Evolutionary conservation across 768 basidiomycete genomes (phyloP).

Genomic region (Sutorius australiensis): DNA sequence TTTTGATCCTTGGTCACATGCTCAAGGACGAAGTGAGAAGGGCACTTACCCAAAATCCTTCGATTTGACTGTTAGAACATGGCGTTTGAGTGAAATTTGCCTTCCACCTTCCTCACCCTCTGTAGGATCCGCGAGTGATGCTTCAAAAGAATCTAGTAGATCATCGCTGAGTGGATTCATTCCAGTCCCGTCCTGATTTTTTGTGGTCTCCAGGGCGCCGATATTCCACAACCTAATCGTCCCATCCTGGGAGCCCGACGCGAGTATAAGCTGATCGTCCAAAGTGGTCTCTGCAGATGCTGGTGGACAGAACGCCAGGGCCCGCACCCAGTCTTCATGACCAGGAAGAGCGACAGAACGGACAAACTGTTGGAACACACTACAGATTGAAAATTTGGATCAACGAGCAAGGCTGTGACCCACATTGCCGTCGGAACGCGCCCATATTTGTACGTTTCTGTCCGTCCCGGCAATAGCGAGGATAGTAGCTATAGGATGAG

Average conservation of each 20-base stretch:
- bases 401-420: slow-evolving; percentile 15
- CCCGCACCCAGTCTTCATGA: slow-evolving; percentile 95
- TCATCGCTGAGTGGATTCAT: slow-evolving; percentile 54
- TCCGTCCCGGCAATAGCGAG: slow-evolving; percentile 88
- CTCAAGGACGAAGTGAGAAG: slow-evolving; percentile 23
- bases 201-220: slow-evolving; percentile 39
- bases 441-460: slow-evolving; percentile 71
- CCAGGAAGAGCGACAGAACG: slow-evolving; percentile 62
- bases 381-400: neutral
- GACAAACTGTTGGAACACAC: slow-evolving; percentile 45
- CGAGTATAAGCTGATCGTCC: slow-evolving; percentile 59
- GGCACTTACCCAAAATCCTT: slow-evolving; percentile 22
- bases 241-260: slow-evolving; percentile 93
- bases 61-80: slow-evolving; percentile 66
- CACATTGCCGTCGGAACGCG: slow-evolving; percentile 57
- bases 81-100: slow-evolving; percentile 86
- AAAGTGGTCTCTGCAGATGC: slow-evolving; percentile 10
- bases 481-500: slow-evolving; percentile 45
- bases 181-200: slow-evolving; percentile 16
- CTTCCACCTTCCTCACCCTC: slow-evolving; percentile 76
- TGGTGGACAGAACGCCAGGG: slow-evolving; percentile 61
- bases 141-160: slow-evolving; percentile 84
- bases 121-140: slow-evolving; percentile 64
- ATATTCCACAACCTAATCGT: slow-evolving; percentile 94
- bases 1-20: slow-evolving; percentile 2